phyloP scores from a whole-genome alignment of 495 filamentous ascomycete genomes.

The Extremus antarcticus region DNA sequence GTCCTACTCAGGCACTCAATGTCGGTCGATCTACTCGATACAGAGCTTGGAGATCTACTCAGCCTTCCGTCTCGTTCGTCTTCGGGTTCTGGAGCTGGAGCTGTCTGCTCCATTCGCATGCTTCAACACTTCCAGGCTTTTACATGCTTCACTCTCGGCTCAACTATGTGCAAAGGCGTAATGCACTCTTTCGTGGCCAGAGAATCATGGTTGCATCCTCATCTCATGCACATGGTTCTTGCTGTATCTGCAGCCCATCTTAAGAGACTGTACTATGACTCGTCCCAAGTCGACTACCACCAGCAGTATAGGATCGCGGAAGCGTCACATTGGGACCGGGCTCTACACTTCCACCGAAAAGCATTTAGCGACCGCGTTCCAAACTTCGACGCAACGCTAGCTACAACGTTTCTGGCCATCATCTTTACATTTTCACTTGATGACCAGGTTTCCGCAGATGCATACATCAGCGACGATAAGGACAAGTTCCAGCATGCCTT shows the following conservation, averaged over 20 bases:
- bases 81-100: not conserved
- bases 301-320: not conserved
- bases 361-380: not conserved
- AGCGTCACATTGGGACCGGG: not conserved
- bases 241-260: constrained; percentile 5
- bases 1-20: not conserved
- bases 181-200: constrained; percentile 1
- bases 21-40: not conserved
- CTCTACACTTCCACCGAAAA: not conserved
- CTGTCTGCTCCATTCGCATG: not conserved
- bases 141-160: constrained; percentile 1
- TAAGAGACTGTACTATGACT: not conserved
- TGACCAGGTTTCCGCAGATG: not conserved
- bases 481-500: not conserved
- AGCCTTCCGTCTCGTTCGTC: not conserved
- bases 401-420: constrained; percentile 3
- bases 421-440: constrained; percentile 3
- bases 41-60: not conserved
- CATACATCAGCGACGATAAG: not conserved
- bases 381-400: not conserved
- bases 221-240: constrained; percentile 7
- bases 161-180: not conserved
- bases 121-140: constrained; percentile 7
- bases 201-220: not conserved
- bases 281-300: not conserved